Conservation (phyloP, 352 stramenopile species). For the Phytopythium boreale region DNA sequence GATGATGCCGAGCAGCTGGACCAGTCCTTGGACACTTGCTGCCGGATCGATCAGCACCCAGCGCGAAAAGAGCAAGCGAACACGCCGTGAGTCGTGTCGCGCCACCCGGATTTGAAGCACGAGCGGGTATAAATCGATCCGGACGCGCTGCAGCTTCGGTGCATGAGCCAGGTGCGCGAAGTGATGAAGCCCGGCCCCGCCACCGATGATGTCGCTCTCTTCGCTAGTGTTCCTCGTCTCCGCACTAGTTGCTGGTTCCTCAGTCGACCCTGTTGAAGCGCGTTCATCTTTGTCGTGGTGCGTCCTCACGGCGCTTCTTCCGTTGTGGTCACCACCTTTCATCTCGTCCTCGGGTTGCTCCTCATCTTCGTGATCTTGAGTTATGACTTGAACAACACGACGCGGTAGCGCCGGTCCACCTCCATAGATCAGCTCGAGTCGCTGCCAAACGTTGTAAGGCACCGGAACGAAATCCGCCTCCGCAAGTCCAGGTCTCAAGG, state of each 20-base stretch:
- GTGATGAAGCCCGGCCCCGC: neutral
- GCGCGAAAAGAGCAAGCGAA: conserved; percentile 56
- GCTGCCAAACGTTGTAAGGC: conserved; percentile 37
- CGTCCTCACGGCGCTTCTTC: neutral
- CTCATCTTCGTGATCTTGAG: conserved; percentile 16
- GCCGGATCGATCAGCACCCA: conserved; percentile 33
- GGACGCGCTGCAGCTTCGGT: conserved; percentile 10
- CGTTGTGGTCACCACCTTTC: conserved; percentile 6
- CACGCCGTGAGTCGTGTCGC: conserved; percentile 48
- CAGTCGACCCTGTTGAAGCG: neutral
- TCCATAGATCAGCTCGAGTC: conserved; percentile 49
- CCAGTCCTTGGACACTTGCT: conserved; percentile 54
- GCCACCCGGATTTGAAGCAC: conserved; percentile 51
- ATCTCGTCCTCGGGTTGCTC: conserved; percentile 15
- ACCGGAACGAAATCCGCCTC: conserved; percentile 54
- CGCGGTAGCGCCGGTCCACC: conserved; percentile 55
- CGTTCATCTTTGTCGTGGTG: neutral
- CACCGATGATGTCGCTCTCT: conserved; percentile 5
- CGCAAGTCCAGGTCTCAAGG: conserved; percentile 29
- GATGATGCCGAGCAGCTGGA: conserved; percentile 50
- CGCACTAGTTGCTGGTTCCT: conserved; percentile 8
- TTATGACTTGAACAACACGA: conserved; percentile 24
- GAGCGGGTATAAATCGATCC: conserved; percentile 57
- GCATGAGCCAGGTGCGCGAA: neutral
- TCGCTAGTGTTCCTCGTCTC: conserved; percentile 10